Conservation (phyloP, 2,329 filamentous ascomycete genomes). For the Blumeriella jaapii region DNA sequence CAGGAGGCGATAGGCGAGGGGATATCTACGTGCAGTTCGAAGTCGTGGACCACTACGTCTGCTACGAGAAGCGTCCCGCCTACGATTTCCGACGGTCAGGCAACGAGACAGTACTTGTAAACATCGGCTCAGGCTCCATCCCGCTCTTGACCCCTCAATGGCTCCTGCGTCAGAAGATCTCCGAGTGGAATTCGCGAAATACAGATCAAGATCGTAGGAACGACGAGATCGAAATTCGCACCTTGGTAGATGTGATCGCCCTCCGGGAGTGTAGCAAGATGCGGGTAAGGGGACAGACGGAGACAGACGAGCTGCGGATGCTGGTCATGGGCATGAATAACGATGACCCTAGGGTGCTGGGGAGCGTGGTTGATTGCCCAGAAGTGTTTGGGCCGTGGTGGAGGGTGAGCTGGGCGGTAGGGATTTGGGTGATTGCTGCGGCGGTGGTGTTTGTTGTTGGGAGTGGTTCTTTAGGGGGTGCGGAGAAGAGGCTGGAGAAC, state of each 20-base stretch:
- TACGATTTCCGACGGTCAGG: slow-evolving; percentile 3
- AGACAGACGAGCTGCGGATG: slow-evolving; percentile 1
- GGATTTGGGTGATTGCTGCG: background rate
- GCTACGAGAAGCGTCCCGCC: background rate
- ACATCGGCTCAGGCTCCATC: background rate
- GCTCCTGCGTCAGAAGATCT: slow-evolving; percentile 7
- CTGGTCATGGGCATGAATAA: slow-evolving; percentile 2
- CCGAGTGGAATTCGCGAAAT: slow-evolving; percentile 1
- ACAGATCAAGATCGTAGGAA: background rate
- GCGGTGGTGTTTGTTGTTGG: background rate
- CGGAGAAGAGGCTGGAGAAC: background rate
- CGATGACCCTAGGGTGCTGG: slow-evolving; percentile 5
- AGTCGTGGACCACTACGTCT: slow-evolving; percentile 7
- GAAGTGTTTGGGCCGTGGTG: slow-evolving; percentile 8
- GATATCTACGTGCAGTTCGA: slow-evolving; percentile 4
- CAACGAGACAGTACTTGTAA: background rate
- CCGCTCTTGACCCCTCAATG: slow-evolving; percentile 6
- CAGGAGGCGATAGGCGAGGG: background rate
- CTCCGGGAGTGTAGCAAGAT: background rate
- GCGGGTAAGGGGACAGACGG: background rate
- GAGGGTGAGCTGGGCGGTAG: slow-evolving; percentile 3
- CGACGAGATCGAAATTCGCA: slow-evolving; percentile 4
- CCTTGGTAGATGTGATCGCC: slow-evolving; percentile 3
- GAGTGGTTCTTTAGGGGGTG: background rate
- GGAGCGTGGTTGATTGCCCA: slow-evolving; percentile 8